Conservation (phyloP, 192 early-diverging fungal genomes). For the Funneliformis geosporum region DNA sequence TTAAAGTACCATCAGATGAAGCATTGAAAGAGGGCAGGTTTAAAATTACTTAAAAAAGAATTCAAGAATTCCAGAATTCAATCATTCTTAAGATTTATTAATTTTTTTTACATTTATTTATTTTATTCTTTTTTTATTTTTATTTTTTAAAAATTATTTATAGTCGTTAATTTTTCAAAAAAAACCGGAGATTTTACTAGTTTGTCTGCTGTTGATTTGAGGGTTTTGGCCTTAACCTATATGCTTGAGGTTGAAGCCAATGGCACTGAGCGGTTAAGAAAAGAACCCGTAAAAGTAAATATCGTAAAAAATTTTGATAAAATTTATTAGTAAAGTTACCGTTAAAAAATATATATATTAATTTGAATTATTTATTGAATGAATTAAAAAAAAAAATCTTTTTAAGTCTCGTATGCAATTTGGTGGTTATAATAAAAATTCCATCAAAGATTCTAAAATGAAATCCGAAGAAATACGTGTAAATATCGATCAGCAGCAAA, state of each 20-base stretch:
- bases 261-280: constrained; percentile 69
- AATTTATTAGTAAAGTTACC: background rate
- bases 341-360: background rate
- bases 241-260: constrained; percentile 82
- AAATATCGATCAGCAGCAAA: background rate
- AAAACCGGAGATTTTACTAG: constrained; percentile 89
- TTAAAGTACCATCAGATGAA: constrained; percentile 62
- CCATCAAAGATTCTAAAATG: background rate
- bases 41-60: constrained; percentile 1
- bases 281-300: constrained; percentile 56
- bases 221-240: constrained; percentile 85
- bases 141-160: background rate
- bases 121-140: constrained; percentile 14
- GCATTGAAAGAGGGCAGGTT: constrained; percentile 58
- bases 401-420: background rate
- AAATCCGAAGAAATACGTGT: background rate
- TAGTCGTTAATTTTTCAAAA: constrained; percentile 82
- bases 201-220: constrained; percentile 82
- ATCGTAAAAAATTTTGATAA: background rate
- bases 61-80: no score
- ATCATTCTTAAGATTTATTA: background rate
- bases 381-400: no score
- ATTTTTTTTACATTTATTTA: background rate
- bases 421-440: background rate
- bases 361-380: no score